These are phyloP conservation scores for Teunomyces atbi DNA, from an alignment of 805 yeast species.

Conservation along the genomic window DNA sequence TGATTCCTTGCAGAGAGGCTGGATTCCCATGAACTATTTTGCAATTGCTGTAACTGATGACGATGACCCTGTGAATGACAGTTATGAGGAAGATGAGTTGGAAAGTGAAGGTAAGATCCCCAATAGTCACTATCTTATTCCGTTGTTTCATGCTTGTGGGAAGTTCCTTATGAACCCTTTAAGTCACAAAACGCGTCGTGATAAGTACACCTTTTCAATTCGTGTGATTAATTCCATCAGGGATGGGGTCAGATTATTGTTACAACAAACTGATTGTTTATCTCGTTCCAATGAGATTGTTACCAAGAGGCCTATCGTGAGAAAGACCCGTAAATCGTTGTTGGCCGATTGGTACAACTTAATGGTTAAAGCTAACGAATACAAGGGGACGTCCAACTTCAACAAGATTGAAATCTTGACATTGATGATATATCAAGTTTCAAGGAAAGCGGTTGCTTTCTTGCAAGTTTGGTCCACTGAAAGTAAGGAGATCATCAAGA, in stretches of 20 bases:
- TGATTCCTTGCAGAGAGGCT: constrained; percentile 63
- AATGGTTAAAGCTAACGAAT: constrained; percentile 74
- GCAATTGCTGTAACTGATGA: constrained; percentile 40
- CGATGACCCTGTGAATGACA: constrained; percentile 18
- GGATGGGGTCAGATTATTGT: constrained; percentile 65
- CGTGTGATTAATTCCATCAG: constrained; percentile 61
- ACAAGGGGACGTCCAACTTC: constrained; percentile 58
- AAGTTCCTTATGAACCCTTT: constrained; percentile 64
- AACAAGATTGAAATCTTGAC: constrained; percentile 62
- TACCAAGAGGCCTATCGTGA: constrained; percentile 55
- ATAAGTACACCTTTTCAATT: constrained; percentile 53
- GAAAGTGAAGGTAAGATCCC: constrained; percentile 33
- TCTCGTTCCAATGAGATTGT: constrained; percentile 73
- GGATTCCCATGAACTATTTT: constrained; percentile 86
- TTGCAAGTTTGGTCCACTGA: constrained; percentile 72
- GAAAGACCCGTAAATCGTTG: constrained; percentile 64
- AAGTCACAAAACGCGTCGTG: constrained; percentile 41
- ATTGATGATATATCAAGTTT: constrained; percentile 62
- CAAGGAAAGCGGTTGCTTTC: constrained; percentile 62
- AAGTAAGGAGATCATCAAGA: constrained; percentile 44
- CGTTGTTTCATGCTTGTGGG: constrained; percentile 61
- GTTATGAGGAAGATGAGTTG: constrained; percentile 25
- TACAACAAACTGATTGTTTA: constrained; percentile 69
- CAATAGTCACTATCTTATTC: constrained; percentile 50
- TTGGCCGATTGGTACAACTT: constrained; percentile 80